Evolutionary conservation across 2,329 filamentous ascomycete species (phyloP).

Genomic region (Epichloe gansuensis): DNA sequence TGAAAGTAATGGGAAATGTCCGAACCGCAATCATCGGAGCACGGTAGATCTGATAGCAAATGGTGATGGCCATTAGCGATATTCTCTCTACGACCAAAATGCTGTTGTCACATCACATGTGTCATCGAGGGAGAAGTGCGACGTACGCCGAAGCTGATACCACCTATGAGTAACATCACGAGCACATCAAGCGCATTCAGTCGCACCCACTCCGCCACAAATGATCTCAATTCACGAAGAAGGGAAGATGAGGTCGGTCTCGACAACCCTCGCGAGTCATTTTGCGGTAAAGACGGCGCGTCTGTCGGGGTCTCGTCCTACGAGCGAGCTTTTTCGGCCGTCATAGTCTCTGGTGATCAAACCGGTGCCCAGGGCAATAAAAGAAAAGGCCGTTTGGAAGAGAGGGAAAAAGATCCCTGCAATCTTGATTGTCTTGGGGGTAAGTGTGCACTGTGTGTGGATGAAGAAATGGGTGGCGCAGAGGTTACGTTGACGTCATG

Average conservation of each 20-base stretch:
- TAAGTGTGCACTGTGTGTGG: neutral
- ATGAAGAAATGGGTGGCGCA: neutral
- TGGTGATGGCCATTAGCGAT: neutral
- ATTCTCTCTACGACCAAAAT: neutral
- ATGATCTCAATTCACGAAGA: conserved; percentile 8
- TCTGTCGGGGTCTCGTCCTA: conserved; percentile 1
- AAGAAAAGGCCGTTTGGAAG: too few relatives aligned
- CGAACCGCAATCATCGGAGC: conserved; percentile 42
- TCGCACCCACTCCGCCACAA: conserved; percentile 39
- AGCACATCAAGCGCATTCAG: conserved; percentile 47
- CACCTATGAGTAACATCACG: conserved; percentile 41
- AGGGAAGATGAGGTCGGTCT: neutral
- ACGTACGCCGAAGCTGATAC: conserved; percentile 18
- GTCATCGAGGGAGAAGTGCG: too few relatives aligned
- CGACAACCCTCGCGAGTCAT: conserved; percentile 1
- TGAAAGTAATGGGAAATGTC: conserved; percentile 50
- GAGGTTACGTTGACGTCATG: neutral
- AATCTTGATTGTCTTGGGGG: neutral
- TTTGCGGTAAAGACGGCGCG: conserved; percentile 12
- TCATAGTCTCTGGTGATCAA: neutral
- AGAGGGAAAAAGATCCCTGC: neutral
- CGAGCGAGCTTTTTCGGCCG: neutral
- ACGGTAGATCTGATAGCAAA: conserved; percentile 32
- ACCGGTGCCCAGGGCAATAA: neutral
- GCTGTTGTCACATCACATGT: too few relatives aligned